Base-by-base conservation (phyloP, 768 basidiomycete species). In the Kwoniella dendrophila region DNA sequence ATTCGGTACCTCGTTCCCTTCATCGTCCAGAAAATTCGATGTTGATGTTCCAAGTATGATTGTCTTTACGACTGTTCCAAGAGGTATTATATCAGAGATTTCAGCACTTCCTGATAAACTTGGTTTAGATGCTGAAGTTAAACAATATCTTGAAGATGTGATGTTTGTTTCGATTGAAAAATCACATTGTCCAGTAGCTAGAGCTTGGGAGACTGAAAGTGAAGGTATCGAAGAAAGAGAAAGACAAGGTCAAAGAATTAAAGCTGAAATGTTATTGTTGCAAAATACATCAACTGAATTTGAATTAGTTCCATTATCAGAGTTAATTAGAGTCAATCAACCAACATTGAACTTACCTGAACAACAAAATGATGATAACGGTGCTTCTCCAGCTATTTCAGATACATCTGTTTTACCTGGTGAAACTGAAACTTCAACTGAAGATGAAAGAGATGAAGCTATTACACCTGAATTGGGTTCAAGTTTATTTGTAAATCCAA, bases 11-110 rank as follows among this genome's bases (percentile, higher is more conserved):
- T 61, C 71, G 3, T 70, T 58, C 64, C 71, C 71, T 4, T 65
- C 65, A 16, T 43, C 59, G 10, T 52, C 67, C 5, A 50, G 52
- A 12, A 59, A 61, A 16, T 54, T 49, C 47, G 54, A 64, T 38
- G 48, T 60, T n/a, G 54, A 63, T 32, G 62, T 71, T 32, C 69
- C 74, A 24, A 63, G 63, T 20, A 34, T 69, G 5, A 36, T 73
- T 51, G 58, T 63, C 50, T 68, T 75, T 58, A 59, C 66, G 4
- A 67, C 74, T 8, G 48, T 73, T 22, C 66, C 71, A 14, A 18
- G 32, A 4, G 58, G 40, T 14, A 59, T 69, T 41, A 41, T 75
- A 30, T n/a, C 38, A 30, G 56, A 63, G 8, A 44, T 75, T n/a
- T 36, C 45, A 26, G 47, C 22, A 1, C 45, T 75, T 4, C 56